phyloP scores from a whole-genome alignment of 2,329 filamentous ascomycete species.

The Xylaria sp. region DNA sequence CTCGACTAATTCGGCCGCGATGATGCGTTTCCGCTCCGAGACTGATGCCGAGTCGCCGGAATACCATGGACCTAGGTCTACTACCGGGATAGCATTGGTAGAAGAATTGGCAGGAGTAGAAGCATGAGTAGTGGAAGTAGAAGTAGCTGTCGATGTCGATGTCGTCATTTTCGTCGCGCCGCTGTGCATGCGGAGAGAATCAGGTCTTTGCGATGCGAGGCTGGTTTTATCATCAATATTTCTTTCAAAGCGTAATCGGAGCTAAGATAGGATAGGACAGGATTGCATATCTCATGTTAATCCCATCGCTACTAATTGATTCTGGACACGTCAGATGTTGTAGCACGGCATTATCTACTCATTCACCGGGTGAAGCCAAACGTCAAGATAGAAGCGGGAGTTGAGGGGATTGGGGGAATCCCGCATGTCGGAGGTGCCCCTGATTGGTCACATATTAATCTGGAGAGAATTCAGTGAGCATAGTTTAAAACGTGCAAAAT shows the following conservation, averaged over 20 bases:
- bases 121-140: too few relatives aligned
- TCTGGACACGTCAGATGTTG: background rate
- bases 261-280: too few relatives aligned
- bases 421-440: background rate
- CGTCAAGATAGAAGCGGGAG: background rate
- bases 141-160: constrained; percentile 15
- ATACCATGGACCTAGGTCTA: constrained; percentile 47
- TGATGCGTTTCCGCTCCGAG: constrained; percentile 42
- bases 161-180: background rate
- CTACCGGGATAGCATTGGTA: constrained; percentile 37
- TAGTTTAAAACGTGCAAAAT: background rate
- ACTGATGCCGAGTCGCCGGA: constrained; percentile 36
- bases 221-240: too few relatives aligned
- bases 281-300: too few relatives aligned
- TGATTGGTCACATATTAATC: constrained; percentile 18
- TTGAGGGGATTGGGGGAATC: constrained; percentile 8
- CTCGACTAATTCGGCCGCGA: constrained; percentile 46
- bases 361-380: too few relatives aligned
- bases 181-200: background rate
- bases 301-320: too few relatives aligned
- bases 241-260: too few relatives aligned
- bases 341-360: background rate
- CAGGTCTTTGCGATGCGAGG: too few relatives aligned
- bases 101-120: too few relatives aligned
- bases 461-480: background rate